These are phyloP conservation scores for Botrytis elliptica DNA, from an alignment of 2,329 filamentous ascomycete genomes.

Conservation along the genomic window DNA sequence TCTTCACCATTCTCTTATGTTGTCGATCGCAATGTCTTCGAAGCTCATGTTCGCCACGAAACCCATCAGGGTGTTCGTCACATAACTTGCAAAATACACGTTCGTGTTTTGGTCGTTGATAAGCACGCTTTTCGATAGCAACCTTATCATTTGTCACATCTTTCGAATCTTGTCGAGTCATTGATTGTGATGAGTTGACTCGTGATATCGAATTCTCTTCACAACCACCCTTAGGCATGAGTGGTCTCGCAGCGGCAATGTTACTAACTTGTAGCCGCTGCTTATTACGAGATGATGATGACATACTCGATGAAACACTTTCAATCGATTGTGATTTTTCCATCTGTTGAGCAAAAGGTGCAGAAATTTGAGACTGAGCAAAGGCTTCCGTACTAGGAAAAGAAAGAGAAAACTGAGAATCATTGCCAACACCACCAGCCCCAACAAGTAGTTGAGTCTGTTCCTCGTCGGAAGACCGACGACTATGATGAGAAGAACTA, in stretches of 20 bases:
- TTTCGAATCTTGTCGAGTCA: slow-evolving; percentile 36
- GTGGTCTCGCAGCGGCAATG: slow-evolving; percentile 33
- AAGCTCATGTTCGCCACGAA: slow-evolving; percentile 86
- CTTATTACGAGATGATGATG: slow-evolving; percentile 37
- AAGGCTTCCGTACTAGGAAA: slow-evolving; percentile 29
- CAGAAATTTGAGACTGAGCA: slow-evolving; percentile 32
- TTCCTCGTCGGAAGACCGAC: slow-evolving; percentile 38
- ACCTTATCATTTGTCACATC: slow-evolving; percentile 38
- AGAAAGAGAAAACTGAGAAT: slow-evolving; percentile 37
- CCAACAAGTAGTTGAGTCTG: slow-evolving; percentile 38
- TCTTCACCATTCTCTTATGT: slow-evolving; percentile 58
- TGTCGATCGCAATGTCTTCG: slow-evolving; percentile 66
- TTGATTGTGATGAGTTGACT: slow-evolving; percentile 36
- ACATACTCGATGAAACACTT: slow-evolving; percentile 38
- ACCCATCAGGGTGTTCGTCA: slow-evolving; percentile 79
- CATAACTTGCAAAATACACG: slow-evolving; percentile 63
- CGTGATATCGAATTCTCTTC: slow-evolving; percentile 34
- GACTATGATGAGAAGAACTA: slow-evolving; percentile 33
- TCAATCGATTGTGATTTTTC: slow-evolving; percentile 39
- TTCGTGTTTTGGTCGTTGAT: slow-evolving; percentile 40
- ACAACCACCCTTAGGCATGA: slow-evolving; percentile 38
- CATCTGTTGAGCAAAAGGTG: slow-evolving; percentile 37
- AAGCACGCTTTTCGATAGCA: slow-evolving; percentile 37
- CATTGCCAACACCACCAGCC: slow-evolving; percentile 38
- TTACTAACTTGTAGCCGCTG: slow-evolving; percentile 37